Evolutionary conservation across 768 basidiomycete genomes (phyloP).

Genomic region (Lepiota brunneoincarnata): DNA sequence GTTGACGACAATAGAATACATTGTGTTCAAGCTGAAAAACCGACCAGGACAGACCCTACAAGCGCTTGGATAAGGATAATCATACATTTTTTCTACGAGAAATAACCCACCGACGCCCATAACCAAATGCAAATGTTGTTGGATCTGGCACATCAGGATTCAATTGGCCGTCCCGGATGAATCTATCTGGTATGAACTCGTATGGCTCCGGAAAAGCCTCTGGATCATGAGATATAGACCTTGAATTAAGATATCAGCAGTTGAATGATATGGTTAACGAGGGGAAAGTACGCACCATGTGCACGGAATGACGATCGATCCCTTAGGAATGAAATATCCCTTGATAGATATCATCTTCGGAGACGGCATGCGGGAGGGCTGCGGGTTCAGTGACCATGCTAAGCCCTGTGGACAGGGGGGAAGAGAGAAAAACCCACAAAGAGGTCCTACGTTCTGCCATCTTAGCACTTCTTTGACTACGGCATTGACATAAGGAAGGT

Average conservation of each 20-base stretch:
- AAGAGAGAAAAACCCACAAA: neutral
- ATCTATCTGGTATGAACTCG: constrained; percentile 43
- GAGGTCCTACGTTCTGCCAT: neutral
- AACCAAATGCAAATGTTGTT: constrained; percentile 30
- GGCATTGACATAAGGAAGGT: constrained; percentile 21
- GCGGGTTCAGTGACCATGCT: neutral
- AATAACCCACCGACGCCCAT: constrained; percentile 31
- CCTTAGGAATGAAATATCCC: constrained; percentile 45
- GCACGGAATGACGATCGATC: constrained; percentile 27
- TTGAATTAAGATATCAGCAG: constrained; percentile 3
- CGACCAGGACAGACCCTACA: constrained; percentile 33
- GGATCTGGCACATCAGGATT: constrained; percentile 33
- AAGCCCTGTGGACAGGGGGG: neutral
- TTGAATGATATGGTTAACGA: neutral
- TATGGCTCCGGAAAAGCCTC: constrained; percentile 29
- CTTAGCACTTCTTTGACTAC: constrained; percentile 20
- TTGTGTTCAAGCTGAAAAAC: constrained; percentile 24
- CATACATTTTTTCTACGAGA: no score
- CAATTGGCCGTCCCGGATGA: constrained; percentile 38
- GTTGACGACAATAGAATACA: constrained; percentile 26
- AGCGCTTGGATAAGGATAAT: no score
- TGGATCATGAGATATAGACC: constrained; percentile 31
- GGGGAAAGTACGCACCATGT: no score
- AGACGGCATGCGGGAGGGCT: constrained; percentile 31
- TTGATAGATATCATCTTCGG: constrained; percentile 42